phyloP scores from a whole-genome alignment of 2,329 filamentous ascomycete species.

The Didymella segeticola region DNA sequence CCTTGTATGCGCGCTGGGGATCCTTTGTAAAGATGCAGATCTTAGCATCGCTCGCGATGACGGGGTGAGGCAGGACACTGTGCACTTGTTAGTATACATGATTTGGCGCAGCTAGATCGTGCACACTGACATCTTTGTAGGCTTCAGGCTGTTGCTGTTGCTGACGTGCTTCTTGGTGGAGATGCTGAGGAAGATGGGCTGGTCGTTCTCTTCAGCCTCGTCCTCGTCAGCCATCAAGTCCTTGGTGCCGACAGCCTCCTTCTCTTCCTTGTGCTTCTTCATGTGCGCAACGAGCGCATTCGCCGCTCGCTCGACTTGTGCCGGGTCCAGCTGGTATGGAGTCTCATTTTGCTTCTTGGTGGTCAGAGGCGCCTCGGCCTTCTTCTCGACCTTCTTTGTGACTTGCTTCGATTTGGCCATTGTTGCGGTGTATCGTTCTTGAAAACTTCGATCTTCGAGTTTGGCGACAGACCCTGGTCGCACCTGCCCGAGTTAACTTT shows the following conservation, averaged over 20 bases:
- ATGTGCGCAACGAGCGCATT: slow-evolving; percentile 66
- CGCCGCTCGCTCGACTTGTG: slow-evolving; percentile 65
- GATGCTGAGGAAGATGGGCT: slow-evolving; percentile 66
- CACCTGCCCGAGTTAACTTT: slow-evolving; percentile 23
- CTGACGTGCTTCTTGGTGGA: slow-evolving; percentile 71
- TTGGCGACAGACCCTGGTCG: slow-evolving; percentile 21
- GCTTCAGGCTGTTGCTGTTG: slow-evolving; percentile 81
- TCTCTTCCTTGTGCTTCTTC: slow-evolving; percentile 56
- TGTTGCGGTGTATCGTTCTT: slow-evolving; percentile 20
- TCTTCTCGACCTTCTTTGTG: slow-evolving; percentile 34
- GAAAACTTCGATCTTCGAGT: slow-evolving; percentile 21
- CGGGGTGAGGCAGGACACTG: slow-evolving; percentile 71
- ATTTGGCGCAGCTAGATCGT: background rate
- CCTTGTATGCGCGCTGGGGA: slow-evolving; percentile 86
- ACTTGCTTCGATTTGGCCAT: slow-evolving; percentile 44
- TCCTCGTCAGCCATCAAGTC: slow-evolving; percentile 59
- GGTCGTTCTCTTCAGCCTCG: slow-evolving; percentile 55
- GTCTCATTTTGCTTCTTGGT: slow-evolving; percentile 46
- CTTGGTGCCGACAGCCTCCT: slow-evolving; percentile 59
- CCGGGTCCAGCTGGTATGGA: slow-evolving; percentile 54
- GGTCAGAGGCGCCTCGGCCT: slow-evolving; percentile 44
- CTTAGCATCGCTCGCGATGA: slow-evolving; percentile 70
- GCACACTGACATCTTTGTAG: slow-evolving; percentile 70
- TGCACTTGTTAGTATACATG: slow-evolving; percentile 17
- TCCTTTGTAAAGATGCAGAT: slow-evolving; percentile 88